Evolutionary conservation across 1,284 basidiomycete species (phyloP).

Genomic region (Sanghuangporus weigelae): DNA sequence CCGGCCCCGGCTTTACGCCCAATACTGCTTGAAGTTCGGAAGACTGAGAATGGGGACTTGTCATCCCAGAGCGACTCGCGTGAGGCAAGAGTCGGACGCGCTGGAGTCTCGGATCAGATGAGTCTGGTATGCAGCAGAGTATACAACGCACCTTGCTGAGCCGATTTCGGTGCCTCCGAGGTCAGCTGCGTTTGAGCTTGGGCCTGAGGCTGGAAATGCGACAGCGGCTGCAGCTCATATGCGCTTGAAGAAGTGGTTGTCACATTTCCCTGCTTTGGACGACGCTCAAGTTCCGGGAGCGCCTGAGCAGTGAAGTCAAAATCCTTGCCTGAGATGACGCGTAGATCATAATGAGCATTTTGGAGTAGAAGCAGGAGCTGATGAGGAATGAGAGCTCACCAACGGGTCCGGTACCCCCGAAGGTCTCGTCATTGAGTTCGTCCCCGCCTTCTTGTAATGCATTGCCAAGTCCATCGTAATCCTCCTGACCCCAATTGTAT

Average conservation of each 20-base stretch:
- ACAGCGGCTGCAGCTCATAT: not conserved
- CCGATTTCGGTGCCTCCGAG: constrained; percentile 2
- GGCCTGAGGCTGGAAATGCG: not conserved
- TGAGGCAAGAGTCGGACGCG: constrained; percentile 39
- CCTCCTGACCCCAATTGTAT: constrained; percentile 86
- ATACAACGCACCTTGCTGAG: constrained; percentile 21
- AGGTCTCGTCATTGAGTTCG: constrained; percentile 94
- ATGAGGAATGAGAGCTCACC: constrained; percentile 43
- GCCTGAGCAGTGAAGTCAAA: constrained; percentile 78
- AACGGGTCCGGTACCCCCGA: constrained; percentile 66
- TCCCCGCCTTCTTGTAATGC: constrained; percentile 84
- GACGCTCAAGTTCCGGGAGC: constrained; percentile 30
- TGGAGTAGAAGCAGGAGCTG: not conserved
- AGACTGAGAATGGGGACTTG: constrained; percentile 66
- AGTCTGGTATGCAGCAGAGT: not conserved
- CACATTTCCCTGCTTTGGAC: constrained; percentile 3
- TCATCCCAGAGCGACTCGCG: constrained; percentile 77
- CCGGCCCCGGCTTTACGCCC: constrained; percentile 8
- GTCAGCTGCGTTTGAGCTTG: not conserved
- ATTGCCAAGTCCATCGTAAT: constrained; percentile 87
- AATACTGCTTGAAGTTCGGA: constrained; percentile 31
- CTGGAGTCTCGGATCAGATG: constrained; percentile 8
- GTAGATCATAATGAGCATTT: not conserved
- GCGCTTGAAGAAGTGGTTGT: not conserved
- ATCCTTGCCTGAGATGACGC: constrained; percentile 64